Evolutionary conservation across 495 filamentous ascomycete genomes (phyloP), one percentile per base, ranked within the genome.

Genomic region (Evansstolkia leycettana): DNA sequence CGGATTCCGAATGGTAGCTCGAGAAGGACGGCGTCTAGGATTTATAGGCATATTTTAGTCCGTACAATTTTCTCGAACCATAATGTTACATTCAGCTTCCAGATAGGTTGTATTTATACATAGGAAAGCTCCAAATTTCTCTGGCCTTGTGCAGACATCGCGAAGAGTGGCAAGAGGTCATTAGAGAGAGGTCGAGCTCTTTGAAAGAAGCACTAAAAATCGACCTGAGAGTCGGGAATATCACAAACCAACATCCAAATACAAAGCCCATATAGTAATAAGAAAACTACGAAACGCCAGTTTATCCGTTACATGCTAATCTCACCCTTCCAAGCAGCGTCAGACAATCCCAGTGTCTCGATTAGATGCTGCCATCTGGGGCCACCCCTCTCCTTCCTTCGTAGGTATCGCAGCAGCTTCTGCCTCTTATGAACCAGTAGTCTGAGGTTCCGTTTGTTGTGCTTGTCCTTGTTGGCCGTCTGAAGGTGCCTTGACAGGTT

Each of bases 391-490:
- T 99, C 90, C 70, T 86, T 92, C 53, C 65, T 70, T 58, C 83
- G 71, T 60, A 99, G 61, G 55, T 96, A 96, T 46, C 63, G 68
- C 48, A 96, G 54, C 36, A 93, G 58, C 64, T 86, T 92, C 60
- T 94, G 88, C 49, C 90, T 66, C 61, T 78, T 78, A 57, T 99
- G 90, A 37, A 92, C 79, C 48, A 99, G 63, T 36, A 87, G 36
- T 36, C 82, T 65, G 50, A 99, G 47, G 65, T 90, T 93, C 43
- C 87, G 72, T 70, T 90, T 94, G 60, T 94, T 95, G 46, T 85
- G 73, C 65, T 90, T 95, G 52, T 99, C 90, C 47, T 77, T 65
- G 33, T 65, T 66, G 34, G 54, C 47, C 3, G 52, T 57, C 35
- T 84, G 50, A 15, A 70, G 50, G 34, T 71, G 66, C 40, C 76